These are phyloP conservation scores for Macrolepiota albuminosa DNA, from an alignment of 768 basidiomycete species.

Conservation along the genomic window DNA sequence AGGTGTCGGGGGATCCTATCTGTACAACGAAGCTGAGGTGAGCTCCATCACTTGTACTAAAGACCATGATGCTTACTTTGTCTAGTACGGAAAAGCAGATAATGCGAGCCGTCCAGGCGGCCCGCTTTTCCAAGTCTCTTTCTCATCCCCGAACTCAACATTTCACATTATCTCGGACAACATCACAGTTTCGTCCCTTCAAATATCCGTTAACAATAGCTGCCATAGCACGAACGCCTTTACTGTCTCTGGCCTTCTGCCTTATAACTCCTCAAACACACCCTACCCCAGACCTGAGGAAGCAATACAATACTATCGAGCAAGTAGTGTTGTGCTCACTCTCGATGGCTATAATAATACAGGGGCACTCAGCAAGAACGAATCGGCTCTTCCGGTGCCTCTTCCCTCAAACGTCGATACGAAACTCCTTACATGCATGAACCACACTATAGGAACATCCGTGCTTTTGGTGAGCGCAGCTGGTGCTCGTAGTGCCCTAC, in stretches of 20 bases:
- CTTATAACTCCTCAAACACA: conserved; percentile 22
- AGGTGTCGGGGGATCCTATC: background rate
- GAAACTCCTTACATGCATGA: background rate
- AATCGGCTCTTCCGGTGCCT: background rate
- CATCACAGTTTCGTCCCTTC: conserved; percentile 21
- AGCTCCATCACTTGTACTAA: background rate
- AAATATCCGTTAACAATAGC: background rate
- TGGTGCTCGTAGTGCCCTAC: background rate
- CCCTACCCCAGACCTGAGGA: conserved; percentile 39
- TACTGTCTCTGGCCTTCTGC: conserved; percentile 4
- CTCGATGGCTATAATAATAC: conserved; percentile 66
- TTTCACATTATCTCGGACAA: conserved; percentile 43
- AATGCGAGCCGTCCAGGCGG: conserved; percentile 45
- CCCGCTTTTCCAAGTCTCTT: conserved; percentile 13
- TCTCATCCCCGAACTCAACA: conserved; percentile 10
- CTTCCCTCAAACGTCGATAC: background rate
- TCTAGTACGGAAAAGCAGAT: conserved; percentile 39
- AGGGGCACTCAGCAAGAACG: conserved; percentile 20
- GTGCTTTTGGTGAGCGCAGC: background rate
- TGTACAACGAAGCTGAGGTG: background rate
- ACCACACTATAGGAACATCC: background rate
- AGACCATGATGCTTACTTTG: conserved; percentile 13
- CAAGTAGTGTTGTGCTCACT: conserved; percentile 56
- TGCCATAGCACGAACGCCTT: background rate
- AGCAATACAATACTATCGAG: conserved; percentile 63